A percentile compares a stretch with the other conserved stretches of the same genome.
phyloP scores from a whole-genome alignment of 108 stramenopile genomes.

The Mediolabrus comicus region DNA sequence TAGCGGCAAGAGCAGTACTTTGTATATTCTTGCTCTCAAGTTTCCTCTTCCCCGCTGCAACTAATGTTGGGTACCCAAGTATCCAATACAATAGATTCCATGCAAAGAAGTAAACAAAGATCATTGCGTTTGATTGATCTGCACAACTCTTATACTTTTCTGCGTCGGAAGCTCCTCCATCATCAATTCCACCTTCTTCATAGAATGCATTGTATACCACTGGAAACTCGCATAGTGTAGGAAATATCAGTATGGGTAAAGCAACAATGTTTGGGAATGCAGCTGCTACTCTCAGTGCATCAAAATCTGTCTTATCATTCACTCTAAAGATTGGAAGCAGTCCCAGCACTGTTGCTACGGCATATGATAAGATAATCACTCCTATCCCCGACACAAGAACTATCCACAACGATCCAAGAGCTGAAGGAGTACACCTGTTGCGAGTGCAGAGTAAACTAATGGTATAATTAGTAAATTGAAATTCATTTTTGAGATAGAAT shows the following conservation, averaged over 20 bases:
- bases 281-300: conserved; percentile 59
- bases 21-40: conserved; percentile 13
- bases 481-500: conserved; percentile 55
- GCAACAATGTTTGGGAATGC: conserved; percentile 79
- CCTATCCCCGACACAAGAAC: conserved; percentile 52
- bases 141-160: conserved; percentile 48
- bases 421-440: conserved; percentile 50
- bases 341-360: conserved; percentile 52
- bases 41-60: conserved; percentile 33
- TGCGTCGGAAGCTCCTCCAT: background rate
- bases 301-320: conserved; percentile 46
- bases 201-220: conserved; percentile 61
- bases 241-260: conserved; percentile 75
- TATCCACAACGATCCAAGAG: conserved; percentile 65
- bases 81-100: conserved; percentile 65
- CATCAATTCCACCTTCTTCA: conserved; percentile 8
- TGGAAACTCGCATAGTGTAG: conserved; percentile 70
- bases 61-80: conserved; percentile 55
- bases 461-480: conserved; percentile 67
- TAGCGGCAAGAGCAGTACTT: background rate
- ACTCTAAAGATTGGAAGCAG: conserved; percentile 37
- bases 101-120: conserved; percentile 73
- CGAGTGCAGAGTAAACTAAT: conserved; percentile 59
- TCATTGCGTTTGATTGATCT: conserved; percentile 60
- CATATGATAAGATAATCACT: conserved; percentile 53